Evolutionary conservation across 2,329 filamentous ascomycete species (phyloP), one percentile per base, ranked within the genome.

Genomic region (Fusarium secorum): DNA sequence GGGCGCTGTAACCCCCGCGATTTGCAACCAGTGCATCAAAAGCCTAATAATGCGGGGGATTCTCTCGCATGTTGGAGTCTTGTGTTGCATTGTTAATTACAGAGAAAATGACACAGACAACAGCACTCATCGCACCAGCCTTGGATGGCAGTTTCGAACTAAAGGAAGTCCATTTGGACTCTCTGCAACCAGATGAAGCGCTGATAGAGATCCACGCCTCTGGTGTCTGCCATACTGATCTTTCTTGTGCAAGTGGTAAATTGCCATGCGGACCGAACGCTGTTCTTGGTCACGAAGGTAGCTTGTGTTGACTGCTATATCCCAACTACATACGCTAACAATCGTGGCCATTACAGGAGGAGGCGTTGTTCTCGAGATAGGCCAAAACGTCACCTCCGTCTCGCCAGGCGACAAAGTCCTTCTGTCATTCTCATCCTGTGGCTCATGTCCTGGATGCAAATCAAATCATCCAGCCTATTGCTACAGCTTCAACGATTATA

Each of bases 231-330:
- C 68, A 72, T 26, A 71, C 68, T 6, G 70, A 72, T 5, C 22
- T 69, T 81, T 81, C 78, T 89, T 92, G 77, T 91, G 58, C 58
- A 20, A 60, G 33, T 7, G 70, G 68, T 1, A 72, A 60, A 22
- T 18, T 72, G 1, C 57, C 60, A 3, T 59, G 58, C 20, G 38
- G 22, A 1, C 45, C 46, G 0, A 59, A 59, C 9, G 61, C 57
- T 0, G 65, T 72, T 1, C 65, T 72, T 7, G 70, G 70, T 2
- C 70, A 72, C 9, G 70, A 72, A 71, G 70, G 68, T 88, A 74
- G 90, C 89, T 33, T 18, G 24, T 7, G 11, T 7, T 20, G 2
- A 18, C n/a, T 14, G 0, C 1, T 2, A 3, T 30, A 8, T 10
- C 6, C 3, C 1, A 11, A 0, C 3, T 13, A 17, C 2, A 2